Percentiles rank a stretch among this genome's conserved stretches.
These are phyloP conservation scores for Exophiala oligosperma DNA, from an alignment of 2,329 filamentous ascomycete genomes.

Conservation along the genomic window DNA sequence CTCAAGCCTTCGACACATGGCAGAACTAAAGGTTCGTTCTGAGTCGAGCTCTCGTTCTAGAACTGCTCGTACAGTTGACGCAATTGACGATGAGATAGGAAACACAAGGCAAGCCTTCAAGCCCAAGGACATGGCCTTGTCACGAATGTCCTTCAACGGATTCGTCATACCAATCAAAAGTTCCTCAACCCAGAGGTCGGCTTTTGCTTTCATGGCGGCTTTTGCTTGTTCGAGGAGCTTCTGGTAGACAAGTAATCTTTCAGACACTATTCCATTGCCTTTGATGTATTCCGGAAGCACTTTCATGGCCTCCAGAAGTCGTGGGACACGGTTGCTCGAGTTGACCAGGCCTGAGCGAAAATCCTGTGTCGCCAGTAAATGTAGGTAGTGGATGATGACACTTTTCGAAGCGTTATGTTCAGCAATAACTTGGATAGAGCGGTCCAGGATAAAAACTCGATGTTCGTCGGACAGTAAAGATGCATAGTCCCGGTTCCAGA, in stretches of 20 bases:
- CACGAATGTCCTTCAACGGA: constrained; percentile 71
- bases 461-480: constrained; percentile 75
- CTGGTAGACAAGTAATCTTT: constrained; percentile 76
- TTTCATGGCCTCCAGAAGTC: constrained; percentile 69
- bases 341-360: constrained; percentile 65
- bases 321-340: constrained; percentile 56
- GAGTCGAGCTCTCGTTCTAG: constrained; percentile 54
- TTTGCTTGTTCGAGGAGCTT: constrained; percentile 72
- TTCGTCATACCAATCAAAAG: constrained; percentile 81
- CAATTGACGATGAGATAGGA: constrained; percentile 67
- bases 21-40: constrained; percentile 65
- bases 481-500: constrained; percentile 71
- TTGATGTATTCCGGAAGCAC: constrained; percentile 70
- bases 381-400: constrained; percentile 74
- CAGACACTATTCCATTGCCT: constrained; percentile 78
- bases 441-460: constrained; percentile 75
- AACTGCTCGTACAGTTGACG: constrained; percentile 60
- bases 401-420: constrained; percentile 71
- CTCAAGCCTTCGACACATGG: constrained; percentile 66
- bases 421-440: constrained; percentile 72
- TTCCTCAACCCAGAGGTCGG: constrained; percentile 76
- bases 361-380: constrained; percentile 75
- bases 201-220: constrained; percentile 67
- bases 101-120: constrained; percentile 68
- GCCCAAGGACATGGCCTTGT: constrained; percentile 72